These are phyloP conservation scores for Ottelia alismoides DNA, from an alignment of 106 monocot genomes.

Conservation along the genomic window DNA sequence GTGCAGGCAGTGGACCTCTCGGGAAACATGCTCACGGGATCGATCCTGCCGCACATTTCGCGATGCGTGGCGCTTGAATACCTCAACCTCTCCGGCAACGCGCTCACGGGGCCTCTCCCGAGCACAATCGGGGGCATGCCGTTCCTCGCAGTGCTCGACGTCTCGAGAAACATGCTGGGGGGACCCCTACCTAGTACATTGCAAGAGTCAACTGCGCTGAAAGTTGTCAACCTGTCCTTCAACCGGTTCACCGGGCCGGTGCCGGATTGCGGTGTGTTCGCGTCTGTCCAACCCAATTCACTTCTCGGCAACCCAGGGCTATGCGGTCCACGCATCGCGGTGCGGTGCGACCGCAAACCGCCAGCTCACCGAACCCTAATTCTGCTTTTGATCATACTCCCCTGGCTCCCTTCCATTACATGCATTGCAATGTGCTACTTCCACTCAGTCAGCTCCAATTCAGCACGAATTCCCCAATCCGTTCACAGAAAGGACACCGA, in stretches of 20 bases:
- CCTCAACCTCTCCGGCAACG: constrained; percentile 68
- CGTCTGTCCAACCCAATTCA: constrained; percentile 14
- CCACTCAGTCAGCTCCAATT: neutral
- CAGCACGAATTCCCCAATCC: neutral
- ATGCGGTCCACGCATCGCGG: constrained; percentile 30
- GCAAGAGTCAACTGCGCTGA: constrained; percentile 28
- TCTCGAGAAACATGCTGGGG: constrained; percentile 36
- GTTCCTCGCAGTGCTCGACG: constrained; percentile 42
- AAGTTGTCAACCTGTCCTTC: constrained; percentile 55
- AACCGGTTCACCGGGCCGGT: constrained; percentile 55
- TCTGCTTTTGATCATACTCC: constrained; percentile 2
- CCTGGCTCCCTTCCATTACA: constrained; percentile 3
- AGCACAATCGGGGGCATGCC: constrained; percentile 38
- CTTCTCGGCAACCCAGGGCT: constrained; percentile 40
- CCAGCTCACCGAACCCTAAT: no score
- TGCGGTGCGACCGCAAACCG: no score
- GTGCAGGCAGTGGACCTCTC: constrained; percentile 61
- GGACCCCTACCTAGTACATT: constrained; percentile 56
- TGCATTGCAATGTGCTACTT: no score
- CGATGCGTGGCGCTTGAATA: constrained; percentile 65
- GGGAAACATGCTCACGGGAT: constrained; percentile 48
- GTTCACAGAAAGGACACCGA: neutral
- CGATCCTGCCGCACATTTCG: constrained; percentile 57
- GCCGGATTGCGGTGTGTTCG: constrained; percentile 28
- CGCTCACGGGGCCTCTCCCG: constrained; percentile 34